Base-by-base conservation (phyloP, 208 protist genomes). In the Trypanosoma caninum region DNA sequence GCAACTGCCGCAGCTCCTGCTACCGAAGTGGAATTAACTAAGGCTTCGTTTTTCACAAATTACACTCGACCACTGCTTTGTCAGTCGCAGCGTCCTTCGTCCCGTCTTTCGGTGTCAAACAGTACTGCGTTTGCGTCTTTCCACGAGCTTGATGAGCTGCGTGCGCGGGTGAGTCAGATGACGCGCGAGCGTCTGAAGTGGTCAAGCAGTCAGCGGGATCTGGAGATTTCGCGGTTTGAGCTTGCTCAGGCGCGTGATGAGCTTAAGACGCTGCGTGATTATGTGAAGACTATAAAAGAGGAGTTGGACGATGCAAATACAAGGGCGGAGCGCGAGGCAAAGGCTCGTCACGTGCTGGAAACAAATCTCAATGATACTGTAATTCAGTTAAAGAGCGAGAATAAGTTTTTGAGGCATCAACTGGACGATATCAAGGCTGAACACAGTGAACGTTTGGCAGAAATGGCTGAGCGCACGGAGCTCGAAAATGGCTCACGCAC, bases 81-180 rank as follows among this genome's bases (percentile, higher is more conserved):
- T 31, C 65, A 72, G 31, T 74, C 57, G 7, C 59, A 76, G 52
- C 30, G 66, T 28, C 30, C 57, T 44, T 53, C 68, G 16, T 58
- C 50, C 25, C 80, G 84, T 2, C 63, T 72, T n/a, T 87, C 80
- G 0, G 51, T 90, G 10, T 74, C 84, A 1, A 87, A 78, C 60
- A n/a, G n/a, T n/a, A 61, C 80, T 7, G 69, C 72, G 13, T 88
- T 83, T 60, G 76, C 89, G 28, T 80, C 82, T 1, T 68, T 85
- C 4, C 78, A 89, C 16, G 89, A 95, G 63, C 84, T 84, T 45
- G 89, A 95, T 53, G 86, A 95, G 2, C 71, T 95, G 18, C 80
- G 86, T 14, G 60, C 77, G 22, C 69, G 77, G 11, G 80, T 81
- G 44, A 87, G 70, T 54, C 80, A 95, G 44, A 59, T 75, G 20